Percentiles rank a stretch among this genome's conserved stretches.
These are phyloP conservation scores for Uncinocarpus reesii DNA, from an alignment of 2,329 filamentous ascomycete species.

Conservation along the genomic window DNA sequence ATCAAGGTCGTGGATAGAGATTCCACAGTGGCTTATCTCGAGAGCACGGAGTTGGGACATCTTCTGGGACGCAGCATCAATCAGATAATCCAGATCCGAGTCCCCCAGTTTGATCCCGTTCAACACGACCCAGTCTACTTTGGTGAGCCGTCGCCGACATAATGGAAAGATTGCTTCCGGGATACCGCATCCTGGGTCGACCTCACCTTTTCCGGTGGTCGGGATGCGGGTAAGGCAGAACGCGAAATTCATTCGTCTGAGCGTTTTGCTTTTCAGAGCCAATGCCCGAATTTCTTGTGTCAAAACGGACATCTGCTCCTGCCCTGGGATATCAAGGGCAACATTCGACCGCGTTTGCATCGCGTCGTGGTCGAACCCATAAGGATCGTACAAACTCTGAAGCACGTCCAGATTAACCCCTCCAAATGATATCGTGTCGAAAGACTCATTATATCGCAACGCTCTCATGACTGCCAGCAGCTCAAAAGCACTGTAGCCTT, in stretches of 20 bases:
- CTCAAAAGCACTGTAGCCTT: constrained; percentile 51
- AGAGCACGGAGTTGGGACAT: constrained; percentile 56
- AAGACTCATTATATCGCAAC: constrained; percentile 60
- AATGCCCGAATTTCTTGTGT: constrained; percentile 60
- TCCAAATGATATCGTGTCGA: constrained; percentile 57
- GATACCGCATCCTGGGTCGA: constrained; percentile 57
- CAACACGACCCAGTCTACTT: constrained; percentile 59
- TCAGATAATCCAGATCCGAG: constrained; percentile 55
- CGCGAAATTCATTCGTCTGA: constrained; percentile 56
- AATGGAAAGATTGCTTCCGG: constrained; percentile 59
- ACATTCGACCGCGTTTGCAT: constrained; percentile 50
- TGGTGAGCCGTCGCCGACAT: constrained; percentile 56
- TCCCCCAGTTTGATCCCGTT: constrained; percentile 62
- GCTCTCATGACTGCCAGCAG: constrained; percentile 60
- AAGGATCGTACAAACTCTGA: constrained; percentile 50
- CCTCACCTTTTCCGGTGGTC: constrained; percentile 39
- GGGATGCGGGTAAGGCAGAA: constrained; percentile 49
- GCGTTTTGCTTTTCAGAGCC: constrained; percentile 53
- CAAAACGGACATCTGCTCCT: constrained; percentile 48
- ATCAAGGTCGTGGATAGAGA: constrained; percentile 42
- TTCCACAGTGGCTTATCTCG: constrained; percentile 54
- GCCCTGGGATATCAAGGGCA: constrained; percentile 43
- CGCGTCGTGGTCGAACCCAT: constrained; percentile 54
- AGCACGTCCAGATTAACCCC: constrained; percentile 54
- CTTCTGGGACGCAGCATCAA: constrained; percentile 57